Evolutionary conservation across 352 stramenopile genomes (phyloP).

Genomic region (Phytopythium boreale): DNA sequence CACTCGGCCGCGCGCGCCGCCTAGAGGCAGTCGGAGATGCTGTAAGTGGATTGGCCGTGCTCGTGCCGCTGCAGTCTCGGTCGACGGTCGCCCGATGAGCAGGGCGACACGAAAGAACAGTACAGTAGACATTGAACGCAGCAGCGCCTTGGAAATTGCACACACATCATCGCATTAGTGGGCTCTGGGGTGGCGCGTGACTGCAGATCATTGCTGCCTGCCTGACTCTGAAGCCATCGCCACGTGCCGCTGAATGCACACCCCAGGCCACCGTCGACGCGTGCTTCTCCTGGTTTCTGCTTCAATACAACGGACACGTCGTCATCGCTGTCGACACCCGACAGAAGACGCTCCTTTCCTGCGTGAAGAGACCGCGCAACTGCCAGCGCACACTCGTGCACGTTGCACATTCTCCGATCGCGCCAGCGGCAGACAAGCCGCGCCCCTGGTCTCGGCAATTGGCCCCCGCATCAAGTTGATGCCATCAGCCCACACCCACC

Average conservation of each 20-base stretch:
- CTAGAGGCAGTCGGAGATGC: background rate
- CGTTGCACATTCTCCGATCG: background rate
- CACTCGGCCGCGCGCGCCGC: constrained; percentile 3
- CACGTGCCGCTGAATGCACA: background rate
- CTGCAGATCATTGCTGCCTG: background rate
- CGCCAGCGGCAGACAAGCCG: constrained; percentile 2
- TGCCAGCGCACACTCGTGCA: background rate
- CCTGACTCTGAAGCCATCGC: background rate
- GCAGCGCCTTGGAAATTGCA: background rate
- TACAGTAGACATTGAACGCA: constrained; percentile 1
- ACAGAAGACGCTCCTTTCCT: background rate
- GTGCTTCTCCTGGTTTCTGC: background rate
- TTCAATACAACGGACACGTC: background rate
- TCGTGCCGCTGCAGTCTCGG: background rate
- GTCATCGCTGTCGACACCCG: background rate
- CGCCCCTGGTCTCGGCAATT: background rate
- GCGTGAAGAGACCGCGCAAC: background rate
- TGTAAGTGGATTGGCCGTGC: background rate
- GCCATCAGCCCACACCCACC: no score
- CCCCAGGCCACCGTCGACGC: background rate
- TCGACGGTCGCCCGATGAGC: constrained; percentile 1
- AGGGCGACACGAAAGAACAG: background rate
- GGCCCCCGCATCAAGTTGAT: background rate
- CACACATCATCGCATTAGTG: background rate
- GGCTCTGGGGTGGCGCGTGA: no score